These are phyloP conservation scores for Sordariomycetes sp. DNA, from an alignment of 2,329 filamentous ascomycete genomes.

Conservation along the genomic window DNA sequence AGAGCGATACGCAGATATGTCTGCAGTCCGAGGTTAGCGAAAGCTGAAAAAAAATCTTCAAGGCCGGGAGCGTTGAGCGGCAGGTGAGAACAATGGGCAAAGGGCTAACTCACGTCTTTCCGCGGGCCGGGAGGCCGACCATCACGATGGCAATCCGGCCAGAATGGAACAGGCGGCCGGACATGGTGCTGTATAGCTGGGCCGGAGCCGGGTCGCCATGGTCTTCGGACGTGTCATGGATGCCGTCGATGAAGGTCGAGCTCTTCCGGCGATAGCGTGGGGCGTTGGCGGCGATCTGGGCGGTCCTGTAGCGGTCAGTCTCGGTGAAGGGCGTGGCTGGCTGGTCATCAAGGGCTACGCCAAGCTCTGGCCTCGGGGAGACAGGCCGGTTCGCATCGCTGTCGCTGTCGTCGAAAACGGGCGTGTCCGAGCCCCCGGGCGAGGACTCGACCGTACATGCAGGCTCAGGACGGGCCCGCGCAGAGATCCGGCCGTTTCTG, in stretches of 20 bases:
- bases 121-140: slow-evolving; percentile 86
- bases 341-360: background rate
- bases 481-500: background rate
- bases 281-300: slow-evolving; percentile 84
- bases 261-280: slow-evolving; percentile 85
- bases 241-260: slow-evolving; percentile 93
- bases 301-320: slow-evolving; percentile 49
- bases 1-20: slow-evolving; percentile 91
- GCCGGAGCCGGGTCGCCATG: slow-evolving; percentile 70
- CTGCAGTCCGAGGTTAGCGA: slow-evolving; percentile 25
- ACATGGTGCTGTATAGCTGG: slow-evolving; percentile 97
- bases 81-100: background rate
- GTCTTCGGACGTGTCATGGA: slow-evolving; percentile 84
- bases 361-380: slow-evolving; percentile 1
- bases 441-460: background rate
- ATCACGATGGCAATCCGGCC: slow-evolving; percentile 96
- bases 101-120: slow-evolving; percentile 64
- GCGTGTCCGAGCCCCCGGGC: background rate
- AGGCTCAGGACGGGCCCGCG: slow-evolving; percentile 1
- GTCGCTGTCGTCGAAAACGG: background rate
- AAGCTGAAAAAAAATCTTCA: background rate
- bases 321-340: background rate
- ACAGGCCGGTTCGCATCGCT: background rate
- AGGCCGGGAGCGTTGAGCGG: background rate
- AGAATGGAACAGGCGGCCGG: slow-evolving; percentile 90